Conservation (phyloP, 768 basidiomycete species). For the Hirschioporus abietinus region DNA sequence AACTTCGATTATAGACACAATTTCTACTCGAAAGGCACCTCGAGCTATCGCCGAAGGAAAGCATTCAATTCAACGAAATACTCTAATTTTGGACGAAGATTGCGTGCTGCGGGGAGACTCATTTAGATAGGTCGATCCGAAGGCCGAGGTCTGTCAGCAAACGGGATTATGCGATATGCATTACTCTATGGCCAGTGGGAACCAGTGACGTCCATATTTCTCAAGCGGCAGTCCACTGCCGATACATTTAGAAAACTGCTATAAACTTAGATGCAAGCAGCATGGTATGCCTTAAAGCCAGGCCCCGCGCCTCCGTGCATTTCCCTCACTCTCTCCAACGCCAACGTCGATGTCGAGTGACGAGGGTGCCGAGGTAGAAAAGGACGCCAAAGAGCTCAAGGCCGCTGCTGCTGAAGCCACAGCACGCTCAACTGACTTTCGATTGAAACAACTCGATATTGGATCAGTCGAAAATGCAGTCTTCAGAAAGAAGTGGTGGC, state of each 20-base stretch:
- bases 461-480: slow-evolving; percentile 1
- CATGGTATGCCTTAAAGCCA: neutral
- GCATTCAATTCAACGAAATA: too few relatives aligned
- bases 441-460: neutral
- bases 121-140: neutral
- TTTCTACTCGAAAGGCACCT: too few relatives aligned
- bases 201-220: neutral
- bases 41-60: too few relatives aligned
- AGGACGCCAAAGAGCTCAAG: neutral
- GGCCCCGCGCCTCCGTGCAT: neutral
- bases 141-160: neutral
- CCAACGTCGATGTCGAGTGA: neutral
- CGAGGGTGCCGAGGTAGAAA: neutral
- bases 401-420: neutral
- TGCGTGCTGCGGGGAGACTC: neutral
- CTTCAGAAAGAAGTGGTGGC: slow-evolving; percentile 46
- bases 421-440: neutral
- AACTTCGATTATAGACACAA: neutral
- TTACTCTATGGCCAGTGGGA: neutral
- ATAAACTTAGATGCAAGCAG: neutral
- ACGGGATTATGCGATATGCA: neutral
- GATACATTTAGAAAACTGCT: neutral
- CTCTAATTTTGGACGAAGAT: neutral
- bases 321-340: neutral
- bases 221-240: neutral